These are phyloP conservation scores for Myxozyma vanderwaltii DNA, from an alignment of 805 yeast genomes.

Conservation along the genomic window DNA sequence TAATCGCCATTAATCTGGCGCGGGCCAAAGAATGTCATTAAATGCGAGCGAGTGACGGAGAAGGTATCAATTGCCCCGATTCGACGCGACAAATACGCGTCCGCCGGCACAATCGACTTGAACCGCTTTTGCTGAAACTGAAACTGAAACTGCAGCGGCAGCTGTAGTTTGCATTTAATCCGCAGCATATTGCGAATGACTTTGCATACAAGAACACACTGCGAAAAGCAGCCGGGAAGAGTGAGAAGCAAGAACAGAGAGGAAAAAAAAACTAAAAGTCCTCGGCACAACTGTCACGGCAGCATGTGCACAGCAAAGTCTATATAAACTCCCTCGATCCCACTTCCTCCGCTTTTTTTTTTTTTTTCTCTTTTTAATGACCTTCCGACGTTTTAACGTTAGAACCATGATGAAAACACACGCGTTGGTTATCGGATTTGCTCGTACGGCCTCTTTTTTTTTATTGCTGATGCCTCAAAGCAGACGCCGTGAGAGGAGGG, in stretches of 20 bases:
- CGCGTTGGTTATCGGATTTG: conserved; percentile 32
- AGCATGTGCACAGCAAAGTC: not conserved
- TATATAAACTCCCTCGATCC: not conserved
- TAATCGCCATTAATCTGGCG: conserved; percentile 34
- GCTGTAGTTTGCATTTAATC: too few relatives aligned
- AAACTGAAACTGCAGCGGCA: not conserved
- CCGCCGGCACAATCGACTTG: not conserved
- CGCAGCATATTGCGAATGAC: too few relatives aligned
- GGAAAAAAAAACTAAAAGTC: not conserved
- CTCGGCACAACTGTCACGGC: not conserved
- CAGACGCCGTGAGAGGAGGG: too few relatives aligned
- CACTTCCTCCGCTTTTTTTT: not conserved
- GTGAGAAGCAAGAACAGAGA: not conserved
- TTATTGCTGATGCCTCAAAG: too few relatives aligned
- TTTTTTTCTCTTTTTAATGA: conserved; percentile 24
- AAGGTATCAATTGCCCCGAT: not conserved
- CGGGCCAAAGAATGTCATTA: conserved; percentile 34
- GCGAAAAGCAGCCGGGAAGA: not conserved
- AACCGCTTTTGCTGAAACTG: conserved; percentile 1
- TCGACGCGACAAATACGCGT: conserved; percentile 11
- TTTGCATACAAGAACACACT: too few relatives aligned
- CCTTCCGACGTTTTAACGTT: conserved; percentile 36
- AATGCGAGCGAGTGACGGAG: conserved; percentile 26
- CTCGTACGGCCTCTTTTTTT: too few relatives aligned
- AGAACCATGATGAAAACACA: conserved; percentile 31